Evolutionary conservation across 129 eudicot genomes (phyloP).

Genomic region (Helichrysum umbraculigerum): DNA sequence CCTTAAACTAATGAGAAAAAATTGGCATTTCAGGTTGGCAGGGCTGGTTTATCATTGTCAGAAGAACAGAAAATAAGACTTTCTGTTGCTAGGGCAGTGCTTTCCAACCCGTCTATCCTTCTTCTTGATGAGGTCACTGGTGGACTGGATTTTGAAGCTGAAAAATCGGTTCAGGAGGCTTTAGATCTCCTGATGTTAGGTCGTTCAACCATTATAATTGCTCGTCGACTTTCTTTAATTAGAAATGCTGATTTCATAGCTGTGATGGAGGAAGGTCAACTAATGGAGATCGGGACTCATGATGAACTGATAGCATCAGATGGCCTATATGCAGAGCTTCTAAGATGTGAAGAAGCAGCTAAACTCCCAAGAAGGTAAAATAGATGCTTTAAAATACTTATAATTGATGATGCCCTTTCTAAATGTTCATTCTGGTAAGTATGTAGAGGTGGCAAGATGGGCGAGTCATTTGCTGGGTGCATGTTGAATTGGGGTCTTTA

Average conservation of each 20-base stretch:
- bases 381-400: not conserved
- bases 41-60: constrained; percentile 78
- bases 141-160: constrained; percentile 99
- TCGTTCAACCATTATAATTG: constrained; percentile 87
- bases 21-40: constrained; percentile 65
- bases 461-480: not conserved
- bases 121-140: constrained; percentile 98
- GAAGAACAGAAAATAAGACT: constrained; percentile 95
- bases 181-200: constrained; percentile 94
- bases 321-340: constrained; percentile 94
- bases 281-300: constrained; percentile 97
- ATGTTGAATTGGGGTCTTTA: not conserved
- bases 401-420: not conserved
- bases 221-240: constrained; percentile 79
- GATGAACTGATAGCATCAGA: constrained; percentile 81
- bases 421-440: not conserved
- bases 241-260: constrained; percentile 97
- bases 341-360: constrained; percentile 95
- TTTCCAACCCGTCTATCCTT: constrained; percentile 86
- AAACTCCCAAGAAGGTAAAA: constrained; percentile 93
- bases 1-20: not conserved
- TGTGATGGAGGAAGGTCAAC: constrained; percentile 96
- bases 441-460: constrained; percentile 1
- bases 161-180: constrained; percentile 93
- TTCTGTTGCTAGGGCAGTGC: constrained; percentile 93